Evolutionary conservation across 108 stramenopile species (phyloP), one percentile per base, ranked within the genome.

Genomic region (Nannochloropsis gaditana): DNA sequence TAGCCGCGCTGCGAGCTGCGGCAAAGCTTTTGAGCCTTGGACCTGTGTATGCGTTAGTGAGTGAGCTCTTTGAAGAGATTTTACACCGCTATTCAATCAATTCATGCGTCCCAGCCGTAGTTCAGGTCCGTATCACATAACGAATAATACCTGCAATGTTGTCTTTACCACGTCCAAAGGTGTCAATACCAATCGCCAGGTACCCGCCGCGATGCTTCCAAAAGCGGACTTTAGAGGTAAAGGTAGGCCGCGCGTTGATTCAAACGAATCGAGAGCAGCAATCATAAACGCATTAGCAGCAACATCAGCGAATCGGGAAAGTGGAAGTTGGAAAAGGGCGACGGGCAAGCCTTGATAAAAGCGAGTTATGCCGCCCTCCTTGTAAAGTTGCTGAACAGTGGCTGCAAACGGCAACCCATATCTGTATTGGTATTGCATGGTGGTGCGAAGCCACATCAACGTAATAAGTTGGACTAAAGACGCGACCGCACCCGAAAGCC

Each of bases 81-180:
- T 31, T 31, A 31, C 31, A 31, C 31, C 31, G 31, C 31, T 1
- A 31, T 31, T 31, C 31, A 31, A 31, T 31, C 31, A 31, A 31
- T 31, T 31, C 31, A 31, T 31, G 31, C 31, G 31, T 31, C 31
- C 31, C 31, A 31, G 31, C 31, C 0, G 31, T 31, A 31, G 31
- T 31, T 31, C 31, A 31, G 31, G 31, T 31, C 31, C 31, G 31
- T 31, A 31, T 31, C 31, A 31, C 1, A 31, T 31, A 31, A 31
- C 31, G 31, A 31, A 31, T 31, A 42, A 0, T 21, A 90, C 91
- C 88, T 91, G 91, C 45, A 91, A 44, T 15, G 88, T 83, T 31
- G 91, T 91, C 86, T 91, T 91, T 44, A 84, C 45, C 41, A 90
- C 88, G 45, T 91, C 90, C 44, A 91, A 86, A 3, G 91, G 91